Base-by-base conservation (phyloP, 257 asterid species). In the Solanum pennellii region DNA sequence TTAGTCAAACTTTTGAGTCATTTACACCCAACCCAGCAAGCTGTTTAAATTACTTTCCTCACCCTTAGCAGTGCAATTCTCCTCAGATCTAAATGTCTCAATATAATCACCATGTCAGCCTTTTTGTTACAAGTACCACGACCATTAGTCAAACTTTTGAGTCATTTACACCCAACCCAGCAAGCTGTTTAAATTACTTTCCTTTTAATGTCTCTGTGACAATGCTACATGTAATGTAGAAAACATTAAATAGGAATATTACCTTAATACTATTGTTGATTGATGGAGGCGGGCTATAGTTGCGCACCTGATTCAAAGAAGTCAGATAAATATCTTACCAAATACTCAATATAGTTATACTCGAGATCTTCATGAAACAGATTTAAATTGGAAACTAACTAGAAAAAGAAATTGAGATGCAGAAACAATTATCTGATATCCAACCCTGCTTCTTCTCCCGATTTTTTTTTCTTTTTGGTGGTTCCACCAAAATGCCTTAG, bases 211-310 rank as follows among this genome's bases (percentile, higher is more conserved):
- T 47, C 5, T 80, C 69, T n/a, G 20, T 80, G 69, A 49, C 20
- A 49, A 49, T 12, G 69, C 69, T 18, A 82, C 52, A 31, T 49
- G 45, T 75, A 15, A 84, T 85, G 86, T 68, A 86, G 29, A 79
- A 87, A 72, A 76, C 77, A 80, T 72, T 86, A 59, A 71, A 84
- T 82, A 76, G 74, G 74, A 76, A 73, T 27, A 83, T 65, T 92
- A 97, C 99, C 99, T 97, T 97, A 89, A 97, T 97, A 91, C 99
- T 97, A 87, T 94, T 96, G 93, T 97, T 97, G 91, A 97, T 93
- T 79, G 98, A 35, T 35, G 99, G 98, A 62, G 93, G 90, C 56
- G 97, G 97, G 88, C 91, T 90, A 86, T 90, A 93, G 90, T 97
- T 97, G 90, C 96, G 92, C 37, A 97, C 99, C 99, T 97, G 94